Base-by-base conservation (phyloP, 2,329 filamentous ascomycete species). In the Fusarium clavum region DNA sequence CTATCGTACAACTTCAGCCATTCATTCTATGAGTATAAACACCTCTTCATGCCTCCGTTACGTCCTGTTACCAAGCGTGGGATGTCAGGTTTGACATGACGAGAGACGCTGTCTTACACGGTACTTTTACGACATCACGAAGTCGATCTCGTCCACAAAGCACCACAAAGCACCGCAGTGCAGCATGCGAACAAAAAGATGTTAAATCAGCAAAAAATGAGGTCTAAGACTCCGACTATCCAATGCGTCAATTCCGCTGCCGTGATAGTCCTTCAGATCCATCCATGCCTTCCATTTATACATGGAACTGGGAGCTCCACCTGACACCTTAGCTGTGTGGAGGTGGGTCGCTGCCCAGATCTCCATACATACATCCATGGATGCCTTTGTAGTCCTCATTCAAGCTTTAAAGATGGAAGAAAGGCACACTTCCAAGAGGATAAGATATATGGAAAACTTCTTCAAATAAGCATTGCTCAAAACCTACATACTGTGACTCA, bases 341-440 rank as follows among this genome's bases (percentile, higher is more conserved):
- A 38, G 34, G 34, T 38, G 34, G 34, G 18, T 10, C 34, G 6
- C 34, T n/a, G 18, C 16, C 25, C 25, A 25, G 25, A 27, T 9
- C 18, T n/a, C 10, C 24, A 24, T 24, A 38, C 34, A 11, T 38
- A 38, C 10, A n/a, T 11, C 34, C 32, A n/a, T n/a, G 34, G 18
- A 38, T 38, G 18, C 10, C 34, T n/a, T 12, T 38, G 18, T 4
- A n/a, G 5, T 38, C 34, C 18, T 38, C 18, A 12, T n/a, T 0
- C 34, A 38, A 38, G 18, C 18, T 38, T 38, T 38, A 1, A 38
- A 5, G 18, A n/a, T 12, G 6, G 10, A n/a, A 4, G 34, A n/a
- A 38, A 4, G 18, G 6, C 10, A n/a, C 1, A 3, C 9, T 18
- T 18, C 1, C 16, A 34, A 6, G 2, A 34, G 8, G 16, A 34